phyloP scores from a whole-genome alignment of 73 alveolate genomes.

The Paramecium tetraurelia region DNA sequence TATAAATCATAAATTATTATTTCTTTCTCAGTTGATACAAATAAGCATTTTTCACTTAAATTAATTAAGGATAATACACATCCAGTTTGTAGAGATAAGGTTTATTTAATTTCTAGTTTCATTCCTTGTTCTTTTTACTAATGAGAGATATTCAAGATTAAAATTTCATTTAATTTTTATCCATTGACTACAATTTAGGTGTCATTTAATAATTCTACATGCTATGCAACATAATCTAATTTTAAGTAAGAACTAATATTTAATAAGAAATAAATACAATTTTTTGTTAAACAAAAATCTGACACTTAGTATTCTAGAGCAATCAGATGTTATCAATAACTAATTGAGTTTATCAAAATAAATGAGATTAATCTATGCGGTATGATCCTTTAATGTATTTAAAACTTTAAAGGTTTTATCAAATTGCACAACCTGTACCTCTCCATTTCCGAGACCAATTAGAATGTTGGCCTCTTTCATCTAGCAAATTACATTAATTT shows the following conservation, averaged over 20 bases:
- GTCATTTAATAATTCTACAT: neutral
- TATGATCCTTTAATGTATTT: slow-evolving; percentile 1
- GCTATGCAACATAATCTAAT: neutral
- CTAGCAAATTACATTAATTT: neutral
- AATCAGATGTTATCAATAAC: neutral
- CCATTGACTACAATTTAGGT: neutral
- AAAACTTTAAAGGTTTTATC: neutral
- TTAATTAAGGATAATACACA: slow-evolving; percentile 6
- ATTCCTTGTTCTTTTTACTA: neutral
- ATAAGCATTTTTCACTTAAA: slow-evolving; percentile 15
- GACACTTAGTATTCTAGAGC: neutral
- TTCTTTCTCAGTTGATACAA: slow-evolving; percentile 17
- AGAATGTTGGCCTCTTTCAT: neutral
- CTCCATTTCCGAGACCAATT: neutral
- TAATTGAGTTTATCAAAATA: neutral
- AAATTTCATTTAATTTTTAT: neutral
- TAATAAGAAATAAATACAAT: neutral
- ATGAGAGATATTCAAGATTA: neutral
- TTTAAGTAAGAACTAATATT: neutral
- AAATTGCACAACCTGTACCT: neutral
- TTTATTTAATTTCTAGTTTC: neutral
- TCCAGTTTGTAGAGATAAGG: neutral
- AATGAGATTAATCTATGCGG: neutral
- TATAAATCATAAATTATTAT: neutral
- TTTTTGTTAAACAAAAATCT: neutral